Base-by-base conservation (phyloP, 352 stramenopile species). In the Globisporangium nagaii region DNA sequence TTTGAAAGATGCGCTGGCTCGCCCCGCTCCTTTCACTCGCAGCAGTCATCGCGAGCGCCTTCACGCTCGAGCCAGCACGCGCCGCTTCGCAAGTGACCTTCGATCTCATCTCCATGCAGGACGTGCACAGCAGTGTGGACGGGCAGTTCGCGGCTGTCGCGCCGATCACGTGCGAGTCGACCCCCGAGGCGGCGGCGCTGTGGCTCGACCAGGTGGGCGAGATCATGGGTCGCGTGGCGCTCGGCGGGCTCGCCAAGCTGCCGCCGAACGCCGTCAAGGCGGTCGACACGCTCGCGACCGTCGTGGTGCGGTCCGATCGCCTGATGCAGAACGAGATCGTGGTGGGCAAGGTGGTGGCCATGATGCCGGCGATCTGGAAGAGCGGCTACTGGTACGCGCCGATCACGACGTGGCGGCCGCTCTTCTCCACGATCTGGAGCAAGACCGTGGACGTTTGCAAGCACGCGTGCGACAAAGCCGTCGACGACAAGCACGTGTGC, bases 321-420 rank as follows among this genome's bases (percentile, higher is more conserved):
- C 54, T 77, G 10, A 40, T 72, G 11, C 63, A 56, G 20, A 53
- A 80, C 62, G 8, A 35, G 12, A 25, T 6, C 0, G 63, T 87
- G 32, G 37, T 84, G 20, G 52, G 55, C 28, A 66, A 61, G 24
- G 41, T 77, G 46, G 34, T 74, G 17, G 51, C 64, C 30, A 34
- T 83, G 12, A 30, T 76, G 11, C 73, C 76, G 6, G 73, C 67
- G 20, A 64, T 87, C 12, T 87, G 73, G 73, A 56, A 59, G 19
- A 66, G 65, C 34, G 73, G 71, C 19, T 84, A 74, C 56, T 87
- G 71, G 73, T 87, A 84, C 62, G 48, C 42, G 24, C 65, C 66
- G 2, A 61, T 77, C 10, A 49, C 24, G 34, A 57, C 63, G 12
- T 87, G 71, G 71, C 56, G 73, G 43, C 41, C 56, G 1, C 19